Evolutionary conservation across 2,329 filamentous ascomycete species (phyloP).

Genomic region (Fusarium oligoseptatum): DNA sequence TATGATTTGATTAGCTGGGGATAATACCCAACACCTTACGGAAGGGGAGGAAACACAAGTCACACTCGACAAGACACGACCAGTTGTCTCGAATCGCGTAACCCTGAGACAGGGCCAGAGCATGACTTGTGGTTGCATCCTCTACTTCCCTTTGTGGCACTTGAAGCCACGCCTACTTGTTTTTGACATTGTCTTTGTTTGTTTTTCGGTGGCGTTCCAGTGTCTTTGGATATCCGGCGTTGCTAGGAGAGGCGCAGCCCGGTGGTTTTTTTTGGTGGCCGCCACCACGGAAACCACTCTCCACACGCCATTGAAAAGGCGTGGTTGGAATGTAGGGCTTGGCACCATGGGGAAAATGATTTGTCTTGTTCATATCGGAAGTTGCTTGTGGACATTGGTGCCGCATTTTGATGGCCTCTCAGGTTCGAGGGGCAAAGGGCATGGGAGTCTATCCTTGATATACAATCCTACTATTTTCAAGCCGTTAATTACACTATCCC

Average conservation of each 20-base stretch:
- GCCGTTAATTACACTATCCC: background rate
- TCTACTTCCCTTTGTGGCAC: background rate
- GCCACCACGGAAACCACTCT: background rate
- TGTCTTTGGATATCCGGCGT: conserved; percentile 40
- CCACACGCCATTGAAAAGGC: background rate
- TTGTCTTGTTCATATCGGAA: conserved; percentile 18
- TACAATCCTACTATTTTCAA: conserved; percentile 30
- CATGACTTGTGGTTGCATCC: background rate
- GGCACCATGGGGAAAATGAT: conserved; percentile 4
- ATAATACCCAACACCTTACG: conserved; percentile 7
- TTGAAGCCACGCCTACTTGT: background rate
- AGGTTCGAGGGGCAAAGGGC: conserved; percentile 8
- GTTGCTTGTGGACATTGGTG: conserved; percentile 23
- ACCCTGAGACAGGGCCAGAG: background rate
- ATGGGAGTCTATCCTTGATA: conserved; percentile 37
- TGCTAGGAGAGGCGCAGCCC: conserved; percentile 29
- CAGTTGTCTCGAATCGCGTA: background rate
- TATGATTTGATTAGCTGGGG: conserved; percentile 18
- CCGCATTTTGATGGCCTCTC: conserved; percentile 11
- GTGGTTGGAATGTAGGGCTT: conserved; percentile 14
- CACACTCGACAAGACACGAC: background rate
- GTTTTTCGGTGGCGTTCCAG: conserved; percentile 33
- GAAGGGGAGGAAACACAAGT: background rate
- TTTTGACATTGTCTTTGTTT: conserved; percentile 8
- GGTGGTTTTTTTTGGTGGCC: conserved; percentile 19